A percentile compares a stretch with the other conserved stretches of the same genome.
Evolutionary conservation across 2,329 filamentous ascomycete genomes (phyloP).

Genomic region (Tolypocladium amazonense): DNA sequence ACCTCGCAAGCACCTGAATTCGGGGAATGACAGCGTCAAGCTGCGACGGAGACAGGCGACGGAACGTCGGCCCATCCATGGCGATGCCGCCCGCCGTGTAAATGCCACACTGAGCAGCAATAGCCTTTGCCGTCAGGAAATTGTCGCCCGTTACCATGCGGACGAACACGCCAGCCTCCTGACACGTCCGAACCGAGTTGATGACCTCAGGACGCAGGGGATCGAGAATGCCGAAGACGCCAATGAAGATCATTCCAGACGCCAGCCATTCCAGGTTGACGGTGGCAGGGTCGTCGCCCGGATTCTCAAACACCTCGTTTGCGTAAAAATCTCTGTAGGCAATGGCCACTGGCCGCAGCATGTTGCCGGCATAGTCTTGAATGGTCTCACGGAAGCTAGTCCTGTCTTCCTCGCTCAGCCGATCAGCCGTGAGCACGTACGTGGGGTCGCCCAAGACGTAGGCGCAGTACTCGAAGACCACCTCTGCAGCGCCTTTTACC

Average conservation of each 20-base stretch:
- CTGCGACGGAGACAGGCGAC: slow-evolving; percentile 40
- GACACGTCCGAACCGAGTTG: slow-evolving; percentile 50
- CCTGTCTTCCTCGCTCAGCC: slow-evolving; percentile 20
- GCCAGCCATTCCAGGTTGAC: slow-evolving; percentile 25
- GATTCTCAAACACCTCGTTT: slow-evolving; percentile 53
- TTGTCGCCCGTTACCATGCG: slow-evolving; percentile 50
- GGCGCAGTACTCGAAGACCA: slow-evolving; percentile 35
- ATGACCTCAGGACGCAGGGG: slow-evolving; percentile 53
- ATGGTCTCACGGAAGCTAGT: slow-evolving; percentile 22
- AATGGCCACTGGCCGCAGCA: slow-evolving; percentile 65
- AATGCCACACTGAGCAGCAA: slow-evolving; percentile 31
- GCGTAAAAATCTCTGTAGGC: slow-evolving; percentile 62
- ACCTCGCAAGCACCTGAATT: slow-evolving; percentile 57
- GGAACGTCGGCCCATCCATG: slow-evolving; percentile 44
- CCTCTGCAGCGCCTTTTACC: slow-evolving; percentile 48
- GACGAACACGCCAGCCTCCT: slow-evolving; percentile 54
- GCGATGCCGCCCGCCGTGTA: slow-evolving; percentile 53
- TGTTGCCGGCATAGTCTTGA: slow-evolving; percentile 50
- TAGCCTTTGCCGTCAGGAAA: slow-evolving; percentile 31
- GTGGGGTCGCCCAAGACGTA: slow-evolving; percentile 34
- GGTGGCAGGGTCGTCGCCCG: slow-evolving; percentile 20
- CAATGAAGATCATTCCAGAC: slow-evolving; percentile 37
- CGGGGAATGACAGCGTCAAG: slow-evolving; percentile 44
- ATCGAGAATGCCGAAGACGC: slow-evolving; percentile 54
- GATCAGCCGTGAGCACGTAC: slow-evolving; percentile 14